Evolutionary conservation across 805 yeast species (phyloP).

Genomic region (Wickerhamiella lipophila): DNA sequence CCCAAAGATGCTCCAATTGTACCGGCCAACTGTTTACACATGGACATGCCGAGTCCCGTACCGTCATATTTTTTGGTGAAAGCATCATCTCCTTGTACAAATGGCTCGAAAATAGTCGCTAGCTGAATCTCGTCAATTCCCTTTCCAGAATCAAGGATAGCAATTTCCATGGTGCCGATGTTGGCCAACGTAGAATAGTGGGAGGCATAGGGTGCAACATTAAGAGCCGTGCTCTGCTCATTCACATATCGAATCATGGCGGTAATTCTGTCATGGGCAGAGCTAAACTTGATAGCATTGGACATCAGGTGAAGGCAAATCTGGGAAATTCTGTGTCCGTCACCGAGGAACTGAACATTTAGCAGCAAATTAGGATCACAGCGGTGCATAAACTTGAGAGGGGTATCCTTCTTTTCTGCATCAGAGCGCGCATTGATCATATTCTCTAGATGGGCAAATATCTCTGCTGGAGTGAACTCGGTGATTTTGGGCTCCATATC

Average conservation of each 20-base stretch:
- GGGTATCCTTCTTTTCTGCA: slow-evolving; percentile 39
- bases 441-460: slow-evolving; percentile 65
- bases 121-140: slow-evolving; percentile 77
- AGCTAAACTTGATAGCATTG: slow-evolving; percentile 83
- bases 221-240: slow-evolving; percentile 3
- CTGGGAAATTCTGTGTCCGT: slow-evolving; percentile 77
- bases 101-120: slow-evolving; percentile 82
- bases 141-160: slow-evolving; percentile 81
- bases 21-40: slow-evolving; percentile 76
- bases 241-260: slow-evolving; percentile 16
- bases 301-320: slow-evolving; percentile 82
- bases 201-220: neutral
- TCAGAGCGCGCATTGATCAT: slow-evolving; percentile 43
- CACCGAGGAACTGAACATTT: slow-evolving; percentile 58
- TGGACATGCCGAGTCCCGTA: slow-evolving; percentile 81
- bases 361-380: slow-evolving; percentile 39
- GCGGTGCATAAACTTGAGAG: slow-evolving; percentile 49
- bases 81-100: slow-evolving; percentile 93
- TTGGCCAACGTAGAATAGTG: neutral
- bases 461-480: slow-evolving; percentile 60
- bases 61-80: slow-evolving; percentile 86
- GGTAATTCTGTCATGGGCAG: slow-evolving; percentile 34
- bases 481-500: slow-evolving; percentile 75
- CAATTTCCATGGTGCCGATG: slow-evolving; percentile 38
- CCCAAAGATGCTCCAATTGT: slow-evolving; percentile 78